A percentile compares a stretch with the other conserved stretches of the same genome.
phyloP scores from a whole-genome alignment of 257 asterid genomes.

The Paraleonurus japonicus region DNA sequence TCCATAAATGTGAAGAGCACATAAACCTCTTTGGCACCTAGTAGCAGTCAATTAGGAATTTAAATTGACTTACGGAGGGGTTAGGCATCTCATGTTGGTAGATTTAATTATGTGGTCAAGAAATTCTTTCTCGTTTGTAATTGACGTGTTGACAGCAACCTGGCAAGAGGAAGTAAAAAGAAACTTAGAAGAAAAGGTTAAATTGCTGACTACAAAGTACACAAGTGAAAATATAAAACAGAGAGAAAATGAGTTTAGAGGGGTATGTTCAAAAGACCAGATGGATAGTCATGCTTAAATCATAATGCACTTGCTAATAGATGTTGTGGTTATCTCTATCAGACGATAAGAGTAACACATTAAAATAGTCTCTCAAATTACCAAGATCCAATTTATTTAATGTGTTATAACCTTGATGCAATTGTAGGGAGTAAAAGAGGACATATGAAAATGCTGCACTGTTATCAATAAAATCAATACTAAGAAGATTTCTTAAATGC shows the following conservation, averaged over 20 bases:
- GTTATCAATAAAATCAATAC: not conserved
- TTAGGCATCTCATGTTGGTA: constrained; percentile 96
- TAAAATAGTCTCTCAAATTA: not conserved
- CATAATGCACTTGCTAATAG: constrained; percentile 6
- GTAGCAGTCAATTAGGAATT: not conserved
- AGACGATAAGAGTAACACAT: not conserved
- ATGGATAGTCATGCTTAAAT: constrained; percentile 4
- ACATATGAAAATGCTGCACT: not conserved
- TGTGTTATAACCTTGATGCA: not conserved
- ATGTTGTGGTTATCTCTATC: not conserved
- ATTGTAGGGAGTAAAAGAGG: not conserved
- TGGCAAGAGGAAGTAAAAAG: constrained; percentile 29
- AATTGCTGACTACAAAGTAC: not conserved
- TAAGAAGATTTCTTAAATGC: not conserved
- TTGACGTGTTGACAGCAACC: constrained; percentile 95
- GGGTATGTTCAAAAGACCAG: not conserved
- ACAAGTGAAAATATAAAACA: not conserved
- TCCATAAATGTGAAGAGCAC: not conserved
- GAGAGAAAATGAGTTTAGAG: not conserved
- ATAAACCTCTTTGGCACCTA: not conserved
- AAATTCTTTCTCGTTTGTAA: constrained; percentile 80
- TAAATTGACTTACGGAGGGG: constrained; percentile 66
- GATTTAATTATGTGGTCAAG: constrained; percentile 89
- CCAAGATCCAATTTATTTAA: not conserved
- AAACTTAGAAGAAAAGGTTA: not conserved